Evolutionary conservation across 2,329 filamentous ascomycete genomes (phyloP), one percentile per base, ranked within the genome.

Genomic region (Claviceps arundinis): DNA sequence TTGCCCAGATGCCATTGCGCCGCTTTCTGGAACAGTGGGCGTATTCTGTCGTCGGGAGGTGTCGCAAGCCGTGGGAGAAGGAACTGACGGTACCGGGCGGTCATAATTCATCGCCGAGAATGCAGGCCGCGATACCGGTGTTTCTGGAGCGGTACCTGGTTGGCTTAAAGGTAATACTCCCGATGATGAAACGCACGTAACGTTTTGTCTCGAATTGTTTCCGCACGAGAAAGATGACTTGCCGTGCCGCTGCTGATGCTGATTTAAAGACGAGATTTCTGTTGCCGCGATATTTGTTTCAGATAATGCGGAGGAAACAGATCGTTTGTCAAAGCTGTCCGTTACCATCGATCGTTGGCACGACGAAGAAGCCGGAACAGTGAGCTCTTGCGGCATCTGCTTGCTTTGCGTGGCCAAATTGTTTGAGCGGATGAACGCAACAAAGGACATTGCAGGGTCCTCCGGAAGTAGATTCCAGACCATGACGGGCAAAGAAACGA

Each of bases 391-490:
- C 4, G 59, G 50, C 5, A 58, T 57, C 17, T 60, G 55, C 8
- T 54, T 54, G 43, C 60, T 64, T 37, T 67, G 63, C 14, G 66
- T 59, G 14, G 72, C 65, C 14, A 80, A 64, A 56, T 81, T 78
- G 61, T 79, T 77, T 4, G 77, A 81, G 7, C 76, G 70, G 52
- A 81, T 78, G 53, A 80, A 81, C 8, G 75, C 76, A 9, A 82
- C 65, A 52, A 81, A 81, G 0, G 75, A 75, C 46, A 75, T 78
- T 0, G 78, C 78, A 26, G 70, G 72, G 50, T 80, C 70, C 38
- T 81, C 77, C 0, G 78, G 78, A 0, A 82, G 66, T 44, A 81
- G 64, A 56, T 81, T 75, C 78, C 78, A 82, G 3, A 81, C 67
- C 64, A 76, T 76, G 11, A 81, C 73, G 0, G 78, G 78, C 60